These are phyloP conservation scores for Diplosphaera chodatii DNA, from an alignment of 139 green algal genomes.

Conservation along the genomic window DNA sequence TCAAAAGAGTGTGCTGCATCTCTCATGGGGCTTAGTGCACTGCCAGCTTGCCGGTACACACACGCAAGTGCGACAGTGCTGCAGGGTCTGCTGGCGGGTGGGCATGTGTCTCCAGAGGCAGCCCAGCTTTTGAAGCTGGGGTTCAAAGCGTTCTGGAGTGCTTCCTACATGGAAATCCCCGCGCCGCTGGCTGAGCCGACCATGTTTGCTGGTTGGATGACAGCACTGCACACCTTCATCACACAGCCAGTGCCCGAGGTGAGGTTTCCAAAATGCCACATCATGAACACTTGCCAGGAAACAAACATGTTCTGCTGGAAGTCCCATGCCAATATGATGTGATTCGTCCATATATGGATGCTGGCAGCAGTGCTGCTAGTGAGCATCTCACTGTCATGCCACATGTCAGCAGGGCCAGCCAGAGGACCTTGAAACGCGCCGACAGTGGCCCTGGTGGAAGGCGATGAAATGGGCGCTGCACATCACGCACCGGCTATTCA, in stretches of 20 bases:
- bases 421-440: constrained; percentile 48
- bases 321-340: too few species aligned
- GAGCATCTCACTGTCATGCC: neutral
- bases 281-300: too few species aligned
- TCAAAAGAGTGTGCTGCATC: too few species aligned
- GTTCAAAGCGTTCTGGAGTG: constrained; percentile 87
- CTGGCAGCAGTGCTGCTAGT: too few species aligned
- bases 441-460: constrained; percentile 89
- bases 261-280: neutral
- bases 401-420: constrained; percentile 57
- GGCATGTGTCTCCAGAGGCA: constrained; percentile 24
- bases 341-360: too few species aligned
- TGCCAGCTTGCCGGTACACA: neutral
- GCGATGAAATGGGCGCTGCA: constrained; percentile 95
- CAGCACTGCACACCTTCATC: constrained; percentile 59
- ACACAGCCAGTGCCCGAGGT: constrained; percentile 62
- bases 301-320: too few species aligned
- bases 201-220: constrained; percentile 83
- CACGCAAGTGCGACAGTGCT: neutral
- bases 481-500: constrained; percentile 74
- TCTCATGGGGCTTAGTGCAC: neutral
- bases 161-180: constrained; percentile 88
- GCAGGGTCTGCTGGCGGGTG: constrained; percentile 28
- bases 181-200: constrained; percentile 53
- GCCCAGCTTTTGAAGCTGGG: constrained; percentile 69